Evolutionary conservation across 768 basidiomycete species (phyloP), one percentile per base, ranked within the genome.

Genomic region (Solioccasus polychromus): DNA sequence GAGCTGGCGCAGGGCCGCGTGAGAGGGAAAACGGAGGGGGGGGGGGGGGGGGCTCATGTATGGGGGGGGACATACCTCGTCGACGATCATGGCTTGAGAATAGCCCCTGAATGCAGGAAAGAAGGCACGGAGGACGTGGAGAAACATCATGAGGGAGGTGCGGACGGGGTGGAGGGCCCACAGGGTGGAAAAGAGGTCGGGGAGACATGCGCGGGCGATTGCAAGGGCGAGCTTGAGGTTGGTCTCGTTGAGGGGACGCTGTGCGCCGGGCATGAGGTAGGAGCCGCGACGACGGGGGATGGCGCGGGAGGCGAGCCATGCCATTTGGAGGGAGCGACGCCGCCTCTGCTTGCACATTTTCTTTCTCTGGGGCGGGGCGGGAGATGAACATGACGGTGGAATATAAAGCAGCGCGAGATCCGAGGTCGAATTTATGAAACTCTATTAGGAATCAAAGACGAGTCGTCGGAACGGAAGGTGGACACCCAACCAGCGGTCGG

Each of bases 41-140:
- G 11, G 30, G 11, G 14, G 11, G 5, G 5, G 30, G 30, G n/a
- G n/a, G n/a, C n/a, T n/a, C n/a, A n/a, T n/a, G n/a, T n/a, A 15
- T 31, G 30, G 11, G 14, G 11, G 5, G 5, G 30, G 30, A 64
- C 82, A 26, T 42, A 85, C 88, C 78, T 92, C 87, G 67, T 92
- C 83, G 53, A 91, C 81, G 54, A 91, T 86, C 64, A 88, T 68
- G 43, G 88, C 88, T 74, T 91, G 89, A 8, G 89, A 89, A 71
- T 88, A 91, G 50, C 86, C 84, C 67, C 86, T 79, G 65, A 86
- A 85, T 9, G 88, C 89, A 28, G 88, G 88, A 59, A 90, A 81
- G 47, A 85, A 68, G 50, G 87, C 89, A 54, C 86, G 78, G 47
- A 83, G 55, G 41, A 90, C 66, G 63, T 88, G 85, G 53, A 89